Evolutionary conservation across 345 rosid species (phyloP).

Genomic region (Citrus medica): DNA sequence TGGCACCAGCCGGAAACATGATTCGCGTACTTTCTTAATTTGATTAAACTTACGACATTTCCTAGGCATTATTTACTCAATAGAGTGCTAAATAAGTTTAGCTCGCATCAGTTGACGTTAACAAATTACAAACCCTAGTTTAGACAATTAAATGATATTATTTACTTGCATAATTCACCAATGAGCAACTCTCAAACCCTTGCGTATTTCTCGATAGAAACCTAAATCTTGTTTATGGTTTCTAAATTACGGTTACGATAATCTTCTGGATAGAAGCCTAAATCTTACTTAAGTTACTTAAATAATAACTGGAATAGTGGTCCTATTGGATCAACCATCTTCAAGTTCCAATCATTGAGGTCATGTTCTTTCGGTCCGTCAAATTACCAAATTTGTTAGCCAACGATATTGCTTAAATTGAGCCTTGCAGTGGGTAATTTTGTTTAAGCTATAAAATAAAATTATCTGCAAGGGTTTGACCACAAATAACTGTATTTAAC

Average conservation of each 20-base stretch:
- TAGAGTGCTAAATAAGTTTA: background rate
- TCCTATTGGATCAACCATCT: background rate
- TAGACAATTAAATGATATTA: background rate
- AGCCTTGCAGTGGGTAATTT: background rate
- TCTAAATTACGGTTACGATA: background rate
- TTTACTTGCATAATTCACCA: background rate
- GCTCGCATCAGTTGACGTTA: background rate
- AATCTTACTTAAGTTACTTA: background rate
- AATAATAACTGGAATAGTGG: background rate
- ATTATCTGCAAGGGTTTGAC: too few relatives aligned
- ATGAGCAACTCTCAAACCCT: background rate
- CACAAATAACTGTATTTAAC: too few relatives aligned
- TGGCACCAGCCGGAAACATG: background rate
- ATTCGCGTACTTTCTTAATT: background rate
- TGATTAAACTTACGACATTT: background rate
- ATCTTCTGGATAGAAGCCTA: background rate
- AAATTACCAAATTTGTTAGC: background rate
- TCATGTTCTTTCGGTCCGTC: background rate
- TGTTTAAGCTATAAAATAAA: background rate
- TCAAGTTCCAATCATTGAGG: background rate
- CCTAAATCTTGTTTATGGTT: background rate
- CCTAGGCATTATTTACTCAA: background rate
- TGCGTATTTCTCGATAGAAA: background rate
- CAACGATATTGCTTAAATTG: background rate
- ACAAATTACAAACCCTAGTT: background rate